These are phyloP conservation scores for Fusarium neocosmosporiellum DNA, from an alignment of 2,329 filamentous ascomycete species.

Conservation along the genomic window DNA sequence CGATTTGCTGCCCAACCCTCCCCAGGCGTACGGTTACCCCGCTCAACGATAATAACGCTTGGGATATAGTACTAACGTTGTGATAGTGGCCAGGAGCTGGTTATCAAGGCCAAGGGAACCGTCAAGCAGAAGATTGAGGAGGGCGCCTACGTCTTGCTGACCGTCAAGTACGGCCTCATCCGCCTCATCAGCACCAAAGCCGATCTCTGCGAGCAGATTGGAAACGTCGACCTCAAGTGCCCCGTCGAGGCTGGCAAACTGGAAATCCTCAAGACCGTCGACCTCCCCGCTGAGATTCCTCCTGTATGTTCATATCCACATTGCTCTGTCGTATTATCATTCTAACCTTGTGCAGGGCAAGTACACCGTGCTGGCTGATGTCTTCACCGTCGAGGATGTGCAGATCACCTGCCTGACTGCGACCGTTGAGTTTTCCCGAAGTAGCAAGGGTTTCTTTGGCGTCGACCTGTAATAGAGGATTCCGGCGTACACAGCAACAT, in stretches of 20 bases:
- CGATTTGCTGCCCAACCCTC: slow-evolving; percentile 87
- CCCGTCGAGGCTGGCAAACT: slow-evolving; percentile 85
- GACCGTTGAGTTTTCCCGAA: slow-evolving; percentile 68
- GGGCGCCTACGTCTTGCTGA: slow-evolving; percentile 83
- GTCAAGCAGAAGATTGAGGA: slow-evolving; percentile 78
- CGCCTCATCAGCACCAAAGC: slow-evolving; percentile 83
- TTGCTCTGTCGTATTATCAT: slow-evolving; percentile 31
- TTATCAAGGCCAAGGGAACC: slow-evolving; percentile 82
- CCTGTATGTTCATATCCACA: slow-evolving; percentile 70
- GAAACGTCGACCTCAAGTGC: slow-evolving; percentile 89
- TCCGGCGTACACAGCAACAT: slow-evolving; percentile 16
- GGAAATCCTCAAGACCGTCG: slow-evolving; percentile 81
- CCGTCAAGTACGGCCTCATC: slow-evolving; percentile 95
- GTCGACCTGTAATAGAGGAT: slow-evolving; percentile 53
- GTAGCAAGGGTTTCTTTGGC: slow-evolving; percentile 52
- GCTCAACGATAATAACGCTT: slow-evolving; percentile 6
- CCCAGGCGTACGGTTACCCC: slow-evolving; percentile 75
- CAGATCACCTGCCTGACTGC: slow-evolving; percentile 91
- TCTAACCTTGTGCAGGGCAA: slow-evolving; percentile 72
- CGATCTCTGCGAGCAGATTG: slow-evolving; percentile 89
- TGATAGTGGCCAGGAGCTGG: slow-evolving; percentile 78
- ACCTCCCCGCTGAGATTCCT: slow-evolving; percentile 88
- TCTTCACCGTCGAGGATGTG: slow-evolving; percentile 76
- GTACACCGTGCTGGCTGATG: slow-evolving; percentile 90
- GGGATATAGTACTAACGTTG: slow-evolving; percentile 37